A percentile compares a stretch with the other conserved stretches of the same genome.
Evolutionary conservation across 257 asterid species (phyloP).

Genomic region (Petrea volubilis): DNA sequence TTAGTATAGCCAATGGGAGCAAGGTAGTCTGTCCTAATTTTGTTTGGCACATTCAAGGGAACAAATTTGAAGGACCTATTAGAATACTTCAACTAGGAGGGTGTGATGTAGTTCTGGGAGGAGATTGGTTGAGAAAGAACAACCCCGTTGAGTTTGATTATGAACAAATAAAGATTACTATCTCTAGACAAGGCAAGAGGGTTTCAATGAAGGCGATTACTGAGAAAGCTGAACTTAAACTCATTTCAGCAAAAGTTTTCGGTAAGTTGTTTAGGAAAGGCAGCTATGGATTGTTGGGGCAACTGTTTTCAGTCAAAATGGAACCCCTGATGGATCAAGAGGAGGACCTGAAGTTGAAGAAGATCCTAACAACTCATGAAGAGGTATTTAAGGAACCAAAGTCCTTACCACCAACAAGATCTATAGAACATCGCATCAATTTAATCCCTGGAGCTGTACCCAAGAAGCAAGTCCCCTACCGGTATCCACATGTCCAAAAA

Average conservation of each 20-base stretch:
- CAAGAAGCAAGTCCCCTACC: background rate
- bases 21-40: background rate
- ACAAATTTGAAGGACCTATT: background rate
- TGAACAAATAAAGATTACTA: no score
- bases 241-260: no score
- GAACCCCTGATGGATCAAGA: no score
- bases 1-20: background rate
- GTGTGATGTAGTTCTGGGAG: background rate
- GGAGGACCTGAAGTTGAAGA: accelerated
- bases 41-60: background rate
- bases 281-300: no score
- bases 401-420: background rate
- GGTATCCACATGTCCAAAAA: background rate
- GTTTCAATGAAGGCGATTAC: background rate
- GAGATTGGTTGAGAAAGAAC: background rate
- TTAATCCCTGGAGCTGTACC: background rate
- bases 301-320: background rate
- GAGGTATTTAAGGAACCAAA: background rate
- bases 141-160: background rate
- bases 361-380: background rate
- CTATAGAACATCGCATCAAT: background rate
- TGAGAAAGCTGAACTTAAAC: background rate
- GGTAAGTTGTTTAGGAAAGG: no score
- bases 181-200: background rate
- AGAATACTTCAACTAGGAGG: background rate